Percentiles rank a stretch among this genome's conserved stretches.
These are phyloP conservation scores for Lactifluus rugatus DNA, from an alignment of 768 basidiomycete species.

Conservation along the genomic window DNA sequence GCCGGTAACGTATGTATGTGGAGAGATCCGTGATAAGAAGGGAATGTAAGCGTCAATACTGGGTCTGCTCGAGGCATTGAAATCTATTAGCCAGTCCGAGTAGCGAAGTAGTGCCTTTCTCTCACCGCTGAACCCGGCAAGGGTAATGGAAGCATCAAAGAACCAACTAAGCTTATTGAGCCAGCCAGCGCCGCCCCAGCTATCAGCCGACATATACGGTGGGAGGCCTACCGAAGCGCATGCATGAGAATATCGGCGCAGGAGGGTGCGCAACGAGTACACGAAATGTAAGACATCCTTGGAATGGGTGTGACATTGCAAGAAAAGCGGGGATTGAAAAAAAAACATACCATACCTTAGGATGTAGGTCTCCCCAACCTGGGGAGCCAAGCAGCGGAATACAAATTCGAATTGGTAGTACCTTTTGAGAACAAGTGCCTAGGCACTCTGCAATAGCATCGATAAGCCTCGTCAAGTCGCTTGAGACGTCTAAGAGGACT, in stretches of 20 bases:
- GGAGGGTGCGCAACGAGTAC: conserved; percentile 48
- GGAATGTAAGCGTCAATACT: conserved; percentile 62
- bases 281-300: conserved; percentile 70
- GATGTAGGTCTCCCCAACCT: conserved; percentile 55
- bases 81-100: not conserved
- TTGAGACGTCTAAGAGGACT: conserved; percentile 5
- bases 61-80: conserved; percentile 50
- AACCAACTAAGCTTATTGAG: conserved; percentile 70
- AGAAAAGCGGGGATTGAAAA: not conserved
- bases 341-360: conserved; percentile 37
- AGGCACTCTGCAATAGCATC: conserved; percentile 9
- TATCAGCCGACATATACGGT: conserved; percentile 48
- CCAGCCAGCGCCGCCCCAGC: conserved; percentile 62
- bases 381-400: conserved; percentile 28
- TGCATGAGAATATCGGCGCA: conserved; percentile 47
- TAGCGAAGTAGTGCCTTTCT: conserved; percentile 14
- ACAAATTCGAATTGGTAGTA: conserved; percentile 14
- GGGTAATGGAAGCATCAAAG: conserved; percentile 62
- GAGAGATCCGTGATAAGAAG: conserved; percentile 79
- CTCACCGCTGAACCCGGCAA: conserved; percentile 74
- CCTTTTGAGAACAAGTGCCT: conserved; percentile 13
- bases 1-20: conserved; percentile 69
- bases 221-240: conserved; percentile 64
- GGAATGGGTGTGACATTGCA: conserved; percentile 10
- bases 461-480: conserved; percentile 1